Percentiles rank a stretch among this genome's conserved stretches.
Evolutionary conservation across 1,284 basidiomycete species (phyloP).

Genomic region (Rhodotorula sp.): DNA sequence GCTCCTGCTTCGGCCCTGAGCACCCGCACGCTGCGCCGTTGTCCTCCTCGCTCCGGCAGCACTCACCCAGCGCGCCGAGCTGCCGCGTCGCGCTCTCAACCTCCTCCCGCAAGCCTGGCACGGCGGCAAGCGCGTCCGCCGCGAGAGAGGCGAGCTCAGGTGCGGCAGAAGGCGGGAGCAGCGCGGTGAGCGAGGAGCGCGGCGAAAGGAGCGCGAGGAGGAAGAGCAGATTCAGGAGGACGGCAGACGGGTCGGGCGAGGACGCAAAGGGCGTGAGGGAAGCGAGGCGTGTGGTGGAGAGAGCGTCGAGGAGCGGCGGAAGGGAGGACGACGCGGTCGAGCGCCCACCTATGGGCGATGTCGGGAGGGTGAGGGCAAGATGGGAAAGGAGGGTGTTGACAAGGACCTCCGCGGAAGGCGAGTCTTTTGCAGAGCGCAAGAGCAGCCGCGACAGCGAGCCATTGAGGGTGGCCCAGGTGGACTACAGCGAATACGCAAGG

Average conservation of each 20-base stretch:
- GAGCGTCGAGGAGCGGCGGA: background rate
- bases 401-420: conserved; percentile 6
- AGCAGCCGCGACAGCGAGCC: conserved; percentile 20
- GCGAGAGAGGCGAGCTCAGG: background rate
- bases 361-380: conserved; percentile 15
- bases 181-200: conserved; percentile 9
- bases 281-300: conserved; percentile 2
- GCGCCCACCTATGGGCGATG: conserved; percentile 15
- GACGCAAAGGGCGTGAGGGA: background rate
- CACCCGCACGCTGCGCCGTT: conserved; percentile 2
- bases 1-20: background rate
- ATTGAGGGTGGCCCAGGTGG: conserved; percentile 32
- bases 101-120: conserved; percentile 12
- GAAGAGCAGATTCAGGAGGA: conserved; percentile 25
- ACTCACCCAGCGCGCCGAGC: conserved; percentile 36
- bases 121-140: background rate
- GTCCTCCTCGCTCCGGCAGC: conserved; percentile 35
- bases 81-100: conserved; percentile 25
- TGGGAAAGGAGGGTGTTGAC: conserved; percentile 13
- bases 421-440: conserved; percentile 8
- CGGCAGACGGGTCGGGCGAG: background rate
- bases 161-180: conserved; percentile 6
- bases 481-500: conserved; percentile 2
- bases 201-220: conserved; percentile 27
- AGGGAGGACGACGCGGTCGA: background rate